Conservation (phyloP, 2,329 filamentous ascomycete genomes). For the Alternaria brassicae region DNA sequence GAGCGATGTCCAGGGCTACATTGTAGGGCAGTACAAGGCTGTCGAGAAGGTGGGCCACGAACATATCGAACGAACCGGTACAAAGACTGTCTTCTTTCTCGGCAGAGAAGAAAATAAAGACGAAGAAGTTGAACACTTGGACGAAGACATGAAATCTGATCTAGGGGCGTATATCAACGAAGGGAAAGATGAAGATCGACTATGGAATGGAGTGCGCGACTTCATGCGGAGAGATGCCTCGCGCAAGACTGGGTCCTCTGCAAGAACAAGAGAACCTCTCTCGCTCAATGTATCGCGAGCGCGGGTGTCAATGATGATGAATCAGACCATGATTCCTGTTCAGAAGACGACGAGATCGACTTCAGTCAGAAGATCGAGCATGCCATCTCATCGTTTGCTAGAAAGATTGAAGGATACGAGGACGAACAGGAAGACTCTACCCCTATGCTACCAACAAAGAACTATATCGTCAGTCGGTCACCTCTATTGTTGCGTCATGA, state of each 20-base stretch:
- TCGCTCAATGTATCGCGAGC: conserved; percentile 10
- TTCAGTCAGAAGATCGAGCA: neutral
- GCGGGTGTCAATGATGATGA: conserved; percentile 1
- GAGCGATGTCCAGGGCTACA: conserved; percentile 9
- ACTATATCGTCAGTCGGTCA: neutral
- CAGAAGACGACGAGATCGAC: neutral
- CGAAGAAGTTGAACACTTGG: neutral
- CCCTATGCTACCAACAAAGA: neutral
- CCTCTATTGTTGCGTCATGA: neutral
- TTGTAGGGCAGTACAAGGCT: neutral
- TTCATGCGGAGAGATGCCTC: neutral
- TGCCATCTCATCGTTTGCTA: neutral
- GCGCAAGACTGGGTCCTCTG: neutral
- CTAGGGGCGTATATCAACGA: neutral
- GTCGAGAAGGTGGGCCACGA: conserved; percentile 6
- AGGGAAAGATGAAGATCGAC: neutral
- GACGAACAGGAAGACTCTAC: neutral
- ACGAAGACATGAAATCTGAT: neutral
- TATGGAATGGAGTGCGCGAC: neutral
- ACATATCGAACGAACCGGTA: conserved; percentile 8
- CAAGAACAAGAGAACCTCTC: neutral
- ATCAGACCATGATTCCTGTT: conserved; percentile 1
- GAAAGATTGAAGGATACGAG: neutral
- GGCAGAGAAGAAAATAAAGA: neutral
- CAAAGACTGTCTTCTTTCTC: conserved; percentile 6